Percentiles rank a stretch among this genome's conserved stretches.
phyloP scores from a whole-genome alignment of 2,329 filamentous ascomycete genomes.

The Phoma sp. region DNA sequence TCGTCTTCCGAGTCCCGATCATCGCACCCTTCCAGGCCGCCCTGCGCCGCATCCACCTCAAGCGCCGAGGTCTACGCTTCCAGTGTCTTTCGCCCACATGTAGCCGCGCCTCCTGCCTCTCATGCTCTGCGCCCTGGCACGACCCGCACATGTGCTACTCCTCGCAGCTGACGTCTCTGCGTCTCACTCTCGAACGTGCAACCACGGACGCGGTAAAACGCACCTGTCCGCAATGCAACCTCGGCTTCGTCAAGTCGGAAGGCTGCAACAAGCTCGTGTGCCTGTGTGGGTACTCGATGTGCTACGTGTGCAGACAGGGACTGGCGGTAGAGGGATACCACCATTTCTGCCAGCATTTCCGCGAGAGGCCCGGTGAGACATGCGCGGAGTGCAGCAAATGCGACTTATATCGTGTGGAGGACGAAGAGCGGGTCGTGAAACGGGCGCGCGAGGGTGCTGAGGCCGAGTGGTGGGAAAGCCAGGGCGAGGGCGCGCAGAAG shows the following conservation, averaged over 20 bases:
- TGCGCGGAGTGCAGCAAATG: conserved; percentile 77
- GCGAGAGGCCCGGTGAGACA: conserved; percentile 74
- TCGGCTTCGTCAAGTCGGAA: conserved; percentile 88
- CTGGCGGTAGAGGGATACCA: conserved; percentile 75
- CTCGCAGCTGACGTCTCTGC: conserved; percentile 73
- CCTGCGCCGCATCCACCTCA: conserved; percentile 71
- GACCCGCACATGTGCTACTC: conserved; percentile 93
- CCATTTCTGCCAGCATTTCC: conserved; percentile 96
- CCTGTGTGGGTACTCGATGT: conserved; percentile 96
- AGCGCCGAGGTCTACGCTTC: conserved; percentile 77
- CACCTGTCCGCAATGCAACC: conserved; percentile 89
- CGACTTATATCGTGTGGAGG: conserved; percentile 57
- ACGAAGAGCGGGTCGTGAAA: conserved; percentile 53
- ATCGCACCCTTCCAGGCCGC: conserved; percentile 62
- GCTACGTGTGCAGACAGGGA: conserved; percentile 83
- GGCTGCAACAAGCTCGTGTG: conserved; percentile 98
- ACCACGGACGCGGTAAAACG: conserved; percentile 95
- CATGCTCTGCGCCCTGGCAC: conserved; percentile 81
- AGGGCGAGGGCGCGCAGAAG: conserved; percentile 36
- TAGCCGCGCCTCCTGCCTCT: conserved; percentile 74
- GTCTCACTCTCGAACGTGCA: conserved; percentile 88
- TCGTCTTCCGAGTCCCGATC: conserved; percentile 34
- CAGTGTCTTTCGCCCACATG: conserved; percentile 75
- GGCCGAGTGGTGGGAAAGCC: conserved; percentile 53
- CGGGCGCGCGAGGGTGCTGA: conserved; percentile 53